These are phyloP conservation scores for Trichoderma virens DNA, from an alignment of 495 filamentous ascomycete genomes.

Conservation along the genomic window DNA sequence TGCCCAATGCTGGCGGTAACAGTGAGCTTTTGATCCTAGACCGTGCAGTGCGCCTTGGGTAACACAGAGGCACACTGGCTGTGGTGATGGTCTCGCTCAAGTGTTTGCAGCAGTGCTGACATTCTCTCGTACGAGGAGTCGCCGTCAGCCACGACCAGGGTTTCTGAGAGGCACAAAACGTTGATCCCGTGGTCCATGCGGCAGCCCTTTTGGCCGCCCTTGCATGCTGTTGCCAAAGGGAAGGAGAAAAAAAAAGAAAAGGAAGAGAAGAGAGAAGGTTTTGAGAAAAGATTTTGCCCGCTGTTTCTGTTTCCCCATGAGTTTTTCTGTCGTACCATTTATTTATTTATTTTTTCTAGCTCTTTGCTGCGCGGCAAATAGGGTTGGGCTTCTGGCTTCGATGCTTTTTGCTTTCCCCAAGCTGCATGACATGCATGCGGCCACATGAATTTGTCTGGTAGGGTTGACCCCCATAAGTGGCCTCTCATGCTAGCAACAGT, in stretches of 20 bases:
- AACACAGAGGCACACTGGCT: neutral
- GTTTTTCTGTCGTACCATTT: neutral
- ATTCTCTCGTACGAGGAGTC: neutral
- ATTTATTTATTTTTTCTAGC: neutral
- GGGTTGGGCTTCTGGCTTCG: too few relatives aligned
- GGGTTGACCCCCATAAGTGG: neutral
- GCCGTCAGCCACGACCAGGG: neutral
- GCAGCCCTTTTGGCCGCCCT: neutral
- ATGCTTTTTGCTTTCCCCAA: neutral
- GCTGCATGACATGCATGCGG: conserved; percentile 6
- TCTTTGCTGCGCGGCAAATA: too few relatives aligned
- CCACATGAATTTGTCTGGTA: neutral
- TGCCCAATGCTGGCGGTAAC: neutral
- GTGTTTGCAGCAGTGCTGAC: neutral
- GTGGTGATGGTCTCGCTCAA: neutral
- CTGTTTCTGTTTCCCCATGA: neutral
- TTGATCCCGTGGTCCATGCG: neutral
- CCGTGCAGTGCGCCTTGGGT: neutral
- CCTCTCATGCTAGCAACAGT: too few relatives aligned
- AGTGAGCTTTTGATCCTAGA: neutral
- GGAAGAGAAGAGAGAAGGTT: too few relatives aligned
- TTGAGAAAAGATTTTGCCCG: too few relatives aligned
- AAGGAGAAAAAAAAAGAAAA: too few relatives aligned
- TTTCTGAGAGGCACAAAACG: neutral
- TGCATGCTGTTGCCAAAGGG: neutral